Evolutionary conservation across 345 rosid species (phyloP).

Genomic region (Firmiana major): DNA sequence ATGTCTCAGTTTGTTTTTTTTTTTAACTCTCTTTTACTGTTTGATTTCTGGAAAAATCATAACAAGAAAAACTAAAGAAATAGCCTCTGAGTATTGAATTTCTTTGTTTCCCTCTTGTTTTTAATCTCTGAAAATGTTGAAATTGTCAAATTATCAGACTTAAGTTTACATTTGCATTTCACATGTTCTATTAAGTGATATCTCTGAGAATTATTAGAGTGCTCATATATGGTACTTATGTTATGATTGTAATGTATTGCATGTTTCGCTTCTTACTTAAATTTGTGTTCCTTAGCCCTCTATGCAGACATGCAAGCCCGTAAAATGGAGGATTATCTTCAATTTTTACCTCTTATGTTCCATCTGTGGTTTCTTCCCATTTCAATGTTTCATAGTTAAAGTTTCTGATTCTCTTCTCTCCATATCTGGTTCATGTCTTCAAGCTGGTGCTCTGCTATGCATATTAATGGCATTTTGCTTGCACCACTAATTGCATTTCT

Average conservation of each 20-base stretch:
- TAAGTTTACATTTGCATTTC: not conserved
- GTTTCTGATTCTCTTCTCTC: not conserved
- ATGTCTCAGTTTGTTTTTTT: not conserved
- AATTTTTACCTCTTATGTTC: not conserved
- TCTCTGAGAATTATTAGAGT: not conserved
- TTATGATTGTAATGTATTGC: not conserved
- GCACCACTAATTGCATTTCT: not conserved
- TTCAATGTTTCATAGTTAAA: not conserved
- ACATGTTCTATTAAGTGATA: not conserved
- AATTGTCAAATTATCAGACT: not conserved
- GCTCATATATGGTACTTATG: not conserved
- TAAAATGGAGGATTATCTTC: not conserved
- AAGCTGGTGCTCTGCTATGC: not conserved
- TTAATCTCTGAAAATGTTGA: not conserved
- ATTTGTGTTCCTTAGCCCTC: not conserved
- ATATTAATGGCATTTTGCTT: not conserved
- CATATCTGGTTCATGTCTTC: not conserved
- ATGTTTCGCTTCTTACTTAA: not conserved
- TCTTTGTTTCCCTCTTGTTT: not conserved
- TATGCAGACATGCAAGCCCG: not conserved
- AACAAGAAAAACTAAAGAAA: not conserved
- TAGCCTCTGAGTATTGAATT: not conserved
- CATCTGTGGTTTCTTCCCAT: not conserved
- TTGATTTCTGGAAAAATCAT: not conserved
- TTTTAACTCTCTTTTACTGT: not conserved